Evolutionary conservation across 2,329 filamentous ascomycete genomes (phyloP).

Genomic region (Parasarocladium wereldwijsianum): DNA sequence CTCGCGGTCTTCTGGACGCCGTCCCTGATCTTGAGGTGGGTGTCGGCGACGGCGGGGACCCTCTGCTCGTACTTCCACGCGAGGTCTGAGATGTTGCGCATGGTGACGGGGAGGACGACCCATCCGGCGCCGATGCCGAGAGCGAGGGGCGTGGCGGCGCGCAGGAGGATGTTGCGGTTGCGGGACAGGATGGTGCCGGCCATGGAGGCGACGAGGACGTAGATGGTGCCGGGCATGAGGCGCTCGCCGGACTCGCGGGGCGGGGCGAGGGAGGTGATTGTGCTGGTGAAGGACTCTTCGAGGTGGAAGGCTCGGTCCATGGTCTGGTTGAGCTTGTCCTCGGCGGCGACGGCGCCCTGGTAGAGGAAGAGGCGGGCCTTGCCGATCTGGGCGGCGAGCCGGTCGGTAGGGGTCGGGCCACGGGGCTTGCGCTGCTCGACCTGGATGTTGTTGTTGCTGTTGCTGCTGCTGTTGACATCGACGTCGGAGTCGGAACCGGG

Average conservation of each 20-base stretch:
- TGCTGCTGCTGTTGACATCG: too few species aligned
- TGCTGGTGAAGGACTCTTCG: conserved; percentile 81
- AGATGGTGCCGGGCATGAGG: conserved; percentile 77
- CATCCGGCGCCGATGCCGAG: conserved; percentile 75
- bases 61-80: conserved; percentile 87
- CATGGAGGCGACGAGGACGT: conserved; percentile 90
- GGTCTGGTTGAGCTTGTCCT: conserved; percentile 69
- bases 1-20: conserved; percentile 53
- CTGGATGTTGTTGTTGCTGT: conserved; percentile 14
- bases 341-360: conserved; percentile 54
- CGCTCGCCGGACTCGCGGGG: conserved; percentile 73
- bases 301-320: conserved; percentile 71
- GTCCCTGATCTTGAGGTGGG: conserved; percentile 60
- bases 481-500: too few species aligned
- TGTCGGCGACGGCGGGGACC: conserved; percentile 68
- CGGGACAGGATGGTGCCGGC: conserved; percentile 82
- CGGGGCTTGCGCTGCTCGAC: conserved; percentile 20
- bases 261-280: conserved; percentile 77
- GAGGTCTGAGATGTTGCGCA: conserved; percentile 73
- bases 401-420: conserved; percentile 72
- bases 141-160: conserved; percentile 60
- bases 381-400: conserved; percentile 71
- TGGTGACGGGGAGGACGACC: conserved; percentile 76
- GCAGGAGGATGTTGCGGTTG: conserved; percentile 73
- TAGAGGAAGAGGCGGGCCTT: conserved; percentile 69